Evolutionary conservation across 148 eudicot species (phyloP).

Genomic region (Gaultheria prostrata): DNA sequence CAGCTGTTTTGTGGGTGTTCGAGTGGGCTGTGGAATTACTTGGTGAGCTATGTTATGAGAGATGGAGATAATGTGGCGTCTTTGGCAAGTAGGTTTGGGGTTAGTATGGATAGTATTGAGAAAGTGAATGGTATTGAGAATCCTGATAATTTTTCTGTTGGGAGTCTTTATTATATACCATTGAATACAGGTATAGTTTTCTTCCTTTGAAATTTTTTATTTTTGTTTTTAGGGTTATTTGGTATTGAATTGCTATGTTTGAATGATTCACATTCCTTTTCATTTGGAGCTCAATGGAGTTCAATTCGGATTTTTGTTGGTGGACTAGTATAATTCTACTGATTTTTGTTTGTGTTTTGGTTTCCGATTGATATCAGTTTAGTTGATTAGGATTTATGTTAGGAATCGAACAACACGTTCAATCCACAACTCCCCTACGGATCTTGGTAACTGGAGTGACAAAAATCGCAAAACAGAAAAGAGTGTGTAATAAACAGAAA

Average conservation of each 20-base stretch:
- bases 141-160: slow-evolving; percentile 80
- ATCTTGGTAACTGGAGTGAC: too few species aligned
- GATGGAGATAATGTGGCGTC: slow-evolving; percentile 79
- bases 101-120: slow-evolving; percentile 97
- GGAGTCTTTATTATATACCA: slow-evolving; percentile 71
- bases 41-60: slow-evolving; percentile 90
- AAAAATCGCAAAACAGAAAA: too few species aligned
- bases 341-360: not conserved
- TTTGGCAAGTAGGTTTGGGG: slow-evolving; percentile 89
- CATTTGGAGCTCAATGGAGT: not conserved
- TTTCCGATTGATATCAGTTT: not conserved
- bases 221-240: not conserved
- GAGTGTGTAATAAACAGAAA: too few species aligned
- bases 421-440: too few species aligned
- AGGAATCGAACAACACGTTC: too few species aligned
- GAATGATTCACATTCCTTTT: not conserved
- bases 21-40: slow-evolving; percentile 90
- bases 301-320: not conserved
- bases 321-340: not conserved
- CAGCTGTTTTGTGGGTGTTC: slow-evolving; percentile 90
- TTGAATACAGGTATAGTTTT: slow-evolving; percentile 65
- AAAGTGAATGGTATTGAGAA: slow-evolving; percentile 62
- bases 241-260: not conserved
- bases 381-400: not conserved
- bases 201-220: not conserved